Conservation (phyloP, 1,284 basidiomycete species). For the Sphagnurus paluster region DNA sequence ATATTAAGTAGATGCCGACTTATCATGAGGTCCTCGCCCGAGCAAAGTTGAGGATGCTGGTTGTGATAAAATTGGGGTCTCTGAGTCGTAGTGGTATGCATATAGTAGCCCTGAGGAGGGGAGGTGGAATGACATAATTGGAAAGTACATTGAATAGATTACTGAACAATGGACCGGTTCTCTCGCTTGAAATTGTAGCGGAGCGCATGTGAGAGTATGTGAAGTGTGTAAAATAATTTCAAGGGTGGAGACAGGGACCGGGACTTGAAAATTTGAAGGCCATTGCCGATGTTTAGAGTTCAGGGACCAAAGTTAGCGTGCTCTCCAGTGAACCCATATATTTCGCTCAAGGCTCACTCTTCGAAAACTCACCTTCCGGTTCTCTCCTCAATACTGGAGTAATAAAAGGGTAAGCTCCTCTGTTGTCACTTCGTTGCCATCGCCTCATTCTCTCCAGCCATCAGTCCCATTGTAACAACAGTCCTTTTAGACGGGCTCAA, state of each 20-base stretch:
- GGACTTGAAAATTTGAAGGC: slow-evolving; percentile 51
- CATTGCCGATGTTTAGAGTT: slow-evolving; percentile 56
- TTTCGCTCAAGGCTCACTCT: slow-evolving; percentile 34
- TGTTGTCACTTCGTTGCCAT: slow-evolving; percentile 19
- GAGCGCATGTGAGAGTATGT: slow-evolving; percentile 2
- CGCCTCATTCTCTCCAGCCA: slow-evolving; percentile 26
- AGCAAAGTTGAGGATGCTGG: slow-evolving; percentile 6
- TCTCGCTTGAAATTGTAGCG: neutral
- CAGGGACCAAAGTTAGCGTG: slow-evolving; percentile 46
- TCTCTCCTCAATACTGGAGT: slow-evolving; percentile 44
- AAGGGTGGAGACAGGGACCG: slow-evolving; percentile 46
- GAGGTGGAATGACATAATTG: slow-evolving; percentile 1
- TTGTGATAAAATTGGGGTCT: neutral
- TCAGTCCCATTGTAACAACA: slow-evolving; percentile 73
- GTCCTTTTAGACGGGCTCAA: slow-evolving; percentile 77
- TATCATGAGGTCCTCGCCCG: slow-evolving; percentile 6
- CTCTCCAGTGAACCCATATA: slow-evolving; percentile 42
- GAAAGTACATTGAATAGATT: slow-evolving; percentile 1
- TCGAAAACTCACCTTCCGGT: slow-evolving; percentile 40
- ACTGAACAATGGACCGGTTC: slow-evolving; percentile 2
- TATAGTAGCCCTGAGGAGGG: neutral
- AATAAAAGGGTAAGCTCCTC: slow-evolving; percentile 43
- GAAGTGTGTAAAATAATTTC: slow-evolving; percentile 28
- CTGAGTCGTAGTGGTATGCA: neutral
- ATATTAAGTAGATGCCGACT: neutral